phyloP scores from a whole-genome alignment of 1,284 basidiomycete species.

The Cutaneotrichosporon mucoides region DNA sequence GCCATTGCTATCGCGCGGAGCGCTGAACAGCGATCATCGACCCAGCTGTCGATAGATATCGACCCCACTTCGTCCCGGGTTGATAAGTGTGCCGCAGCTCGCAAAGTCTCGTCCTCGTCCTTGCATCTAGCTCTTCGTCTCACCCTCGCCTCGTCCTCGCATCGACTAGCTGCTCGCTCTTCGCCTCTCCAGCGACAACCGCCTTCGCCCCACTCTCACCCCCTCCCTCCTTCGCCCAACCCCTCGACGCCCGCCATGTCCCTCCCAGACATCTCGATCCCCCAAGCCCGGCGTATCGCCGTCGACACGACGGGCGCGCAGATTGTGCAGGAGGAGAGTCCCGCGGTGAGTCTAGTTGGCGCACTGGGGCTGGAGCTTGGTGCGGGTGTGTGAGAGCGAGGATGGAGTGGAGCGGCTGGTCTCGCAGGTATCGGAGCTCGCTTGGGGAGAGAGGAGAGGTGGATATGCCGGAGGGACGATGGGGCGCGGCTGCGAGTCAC shows the following conservation, averaged over 20 bases:
- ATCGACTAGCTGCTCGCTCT: background rate
- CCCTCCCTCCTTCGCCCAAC: background rate
- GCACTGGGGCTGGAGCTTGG: background rate
- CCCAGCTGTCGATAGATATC: too few relatives aligned
- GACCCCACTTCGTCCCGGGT: too few relatives aligned
- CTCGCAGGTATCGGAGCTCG: background rate
- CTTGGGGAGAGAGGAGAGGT: too few relatives aligned
- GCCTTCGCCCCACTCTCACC: background rate
- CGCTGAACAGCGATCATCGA: too few relatives aligned
- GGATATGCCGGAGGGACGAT: too few relatives aligned
- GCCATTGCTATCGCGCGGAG: too few relatives aligned
- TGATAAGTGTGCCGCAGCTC: too few relatives aligned
- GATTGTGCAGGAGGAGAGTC: constrained; percentile 84
- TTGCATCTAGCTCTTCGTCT: too few relatives aligned
- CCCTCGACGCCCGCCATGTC: constrained; percentile 10
- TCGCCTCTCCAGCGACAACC: background rate
- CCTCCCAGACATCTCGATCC: constrained; percentile 45
- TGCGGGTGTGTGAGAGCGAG: background rate
- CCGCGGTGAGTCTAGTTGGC: constrained; percentile 62
- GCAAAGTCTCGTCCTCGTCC: too few relatives aligned
- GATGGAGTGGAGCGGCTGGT: background rate
- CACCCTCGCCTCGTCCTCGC: background rate
- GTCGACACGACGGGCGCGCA: constrained; percentile 62
- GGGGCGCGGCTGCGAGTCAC: too few relatives aligned
- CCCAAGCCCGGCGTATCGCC: constrained; percentile 45